Evolutionary conservation across 495 filamentous ascomycete genomes (phyloP).

Genomic region (Cercophora newfieldiana): DNA sequence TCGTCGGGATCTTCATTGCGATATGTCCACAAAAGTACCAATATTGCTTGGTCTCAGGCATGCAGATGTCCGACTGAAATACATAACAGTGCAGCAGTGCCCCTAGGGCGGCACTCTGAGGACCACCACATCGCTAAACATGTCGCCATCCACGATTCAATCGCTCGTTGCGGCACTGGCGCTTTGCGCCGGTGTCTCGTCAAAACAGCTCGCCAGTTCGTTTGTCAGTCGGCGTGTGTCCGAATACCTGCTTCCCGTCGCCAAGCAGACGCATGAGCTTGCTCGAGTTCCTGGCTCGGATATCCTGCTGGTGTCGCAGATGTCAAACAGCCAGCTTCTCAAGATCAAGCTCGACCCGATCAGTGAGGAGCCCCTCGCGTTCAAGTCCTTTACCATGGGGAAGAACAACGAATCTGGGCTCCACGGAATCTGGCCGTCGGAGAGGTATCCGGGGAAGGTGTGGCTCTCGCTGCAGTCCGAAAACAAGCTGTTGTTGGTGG

Average conservation of each 20-base stretch:
- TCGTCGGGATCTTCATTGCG: too few relatives aligned
- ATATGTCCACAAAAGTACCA: too few relatives aligned
- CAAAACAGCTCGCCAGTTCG: neutral
- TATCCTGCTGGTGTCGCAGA: constrained; percentile 10
- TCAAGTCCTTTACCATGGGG: constrained; percentile 12
- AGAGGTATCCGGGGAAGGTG: constrained; percentile 1
- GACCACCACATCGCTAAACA: too few relatives aligned
- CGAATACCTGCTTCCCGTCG: constrained; percentile 9
- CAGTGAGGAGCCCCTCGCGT: constrained; percentile 11
- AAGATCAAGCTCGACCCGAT: constrained; percentile 8
- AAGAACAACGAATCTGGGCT: constrained; percentile 5
- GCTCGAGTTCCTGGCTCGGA: constrained; percentile 7
- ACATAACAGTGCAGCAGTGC: too few relatives aligned
- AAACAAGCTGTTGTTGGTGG: constrained; percentile 10
- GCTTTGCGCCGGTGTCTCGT: neutral
- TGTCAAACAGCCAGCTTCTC: constrained; percentile 17
- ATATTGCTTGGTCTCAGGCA: too few relatives aligned
- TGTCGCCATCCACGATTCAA: neutral
- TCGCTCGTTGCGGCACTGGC: neutral
- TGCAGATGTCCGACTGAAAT: too few relatives aligned
- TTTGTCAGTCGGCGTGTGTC: constrained; percentile 10
- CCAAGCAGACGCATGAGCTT: constrained; percentile 8
- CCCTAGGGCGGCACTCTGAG: too few relatives aligned
- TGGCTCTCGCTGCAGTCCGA: constrained; percentile 13
- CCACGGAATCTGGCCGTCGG: constrained; percentile 10